Base-by-base conservation (phyloP, 1,284 basidiomycete species). In the Apiotrichum porosum region DNA sequence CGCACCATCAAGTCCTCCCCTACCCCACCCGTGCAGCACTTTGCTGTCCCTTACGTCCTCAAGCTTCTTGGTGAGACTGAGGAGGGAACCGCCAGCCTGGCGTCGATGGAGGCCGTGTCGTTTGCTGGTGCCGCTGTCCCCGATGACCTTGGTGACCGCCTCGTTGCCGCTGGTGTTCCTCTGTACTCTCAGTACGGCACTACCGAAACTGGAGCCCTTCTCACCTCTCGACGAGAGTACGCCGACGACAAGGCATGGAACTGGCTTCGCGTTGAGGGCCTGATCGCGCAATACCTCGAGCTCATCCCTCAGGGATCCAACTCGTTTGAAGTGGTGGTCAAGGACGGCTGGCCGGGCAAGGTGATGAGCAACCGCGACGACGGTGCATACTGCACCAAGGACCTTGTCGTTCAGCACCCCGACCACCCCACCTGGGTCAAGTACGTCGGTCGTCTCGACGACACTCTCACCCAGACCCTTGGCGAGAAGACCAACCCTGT, bases 401-500 rank as follows among this genome's bases (percentile, higher is more conserved):
- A 84, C 55, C 70, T 83, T 13, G 80, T 83, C 51, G 56, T 76
- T 13, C 74, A 74, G 42, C 79, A 82, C 44, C 68, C 75, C 4
- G 61, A 65, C 9, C 66, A 71, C 26, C 66, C 74, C 0, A 71
- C 68, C 3, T 73, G 75, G 45, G 80, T 77, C 68, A 79, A 79
- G 54, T 81, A 81, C 47, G 70, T 81, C 34, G 83, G 82, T 2
- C 69, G 82, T 19, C 65, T 81, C 35, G 83, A 84, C 56, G 82
- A 83, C 54, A 81, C 80, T 0, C 72, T 73, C 9, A 72, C 69
- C 0, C 68, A 69, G 44, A 68, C 65, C 6, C 51, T 71, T 23
- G 80, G 80, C 9, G 79, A 82, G 66, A 82, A 82, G 71, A 80
- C 80, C 8, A 80, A 81, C 54, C 80, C 81, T 1, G 75, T 72